Base-by-base conservation (phyloP, 805 yeast species). In the Debaryomyces tyrocola region DNA sequence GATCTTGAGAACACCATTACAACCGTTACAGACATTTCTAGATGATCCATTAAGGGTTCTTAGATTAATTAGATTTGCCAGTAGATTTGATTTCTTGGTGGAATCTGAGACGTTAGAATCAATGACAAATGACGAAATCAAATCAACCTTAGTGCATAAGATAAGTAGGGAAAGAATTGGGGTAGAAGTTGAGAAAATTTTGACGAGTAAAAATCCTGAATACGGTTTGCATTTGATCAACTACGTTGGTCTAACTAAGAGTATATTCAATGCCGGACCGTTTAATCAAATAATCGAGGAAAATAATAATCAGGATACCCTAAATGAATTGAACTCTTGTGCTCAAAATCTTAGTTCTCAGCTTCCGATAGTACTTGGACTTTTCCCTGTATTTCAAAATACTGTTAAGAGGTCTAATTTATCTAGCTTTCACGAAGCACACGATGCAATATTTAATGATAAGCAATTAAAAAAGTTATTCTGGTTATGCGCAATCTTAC, bases 41-140 rank as follows among this genome's bases (percentile, higher is more conserved):
- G 99, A 94, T 60, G 99, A 94, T 64, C 99, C 99, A 1, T 75
- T 94, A 48, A 77, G 99, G 48, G 94, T 92, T 1, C 66, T 94
- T 46, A 75, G 99, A 50, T 69, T 94, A 46, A 79, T 94, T 21
- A 73, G 99, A 54, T 94, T 94, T 70, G 94, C 96, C 0, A 76
- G 88, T 29, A 80, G 89, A 46, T 89, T 86, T 58, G 74, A 80
- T 40, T 94, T 91, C 59, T 55, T 55, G 1, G 77, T 94, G 28
- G 95, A 84, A 7, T 55, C 62, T 0, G 77, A 74, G 0, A 81
- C 91, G 0, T 59, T 80, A 28, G 56, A 66, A 1, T 86, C 92
- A 0, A 90, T 94, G 96, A 70, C 63, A 31, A 73, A 76, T 33
- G 64, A 68, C 1, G 77, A 74, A 7, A 82, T 92, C 43, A 82